Percentiles rank a stretch among this genome's conserved stretches.
These are phyloP conservation scores for Hibiscus syriacus DNA, from an alignment of 345 rosid genomes.

Conservation along the genomic window DNA sequence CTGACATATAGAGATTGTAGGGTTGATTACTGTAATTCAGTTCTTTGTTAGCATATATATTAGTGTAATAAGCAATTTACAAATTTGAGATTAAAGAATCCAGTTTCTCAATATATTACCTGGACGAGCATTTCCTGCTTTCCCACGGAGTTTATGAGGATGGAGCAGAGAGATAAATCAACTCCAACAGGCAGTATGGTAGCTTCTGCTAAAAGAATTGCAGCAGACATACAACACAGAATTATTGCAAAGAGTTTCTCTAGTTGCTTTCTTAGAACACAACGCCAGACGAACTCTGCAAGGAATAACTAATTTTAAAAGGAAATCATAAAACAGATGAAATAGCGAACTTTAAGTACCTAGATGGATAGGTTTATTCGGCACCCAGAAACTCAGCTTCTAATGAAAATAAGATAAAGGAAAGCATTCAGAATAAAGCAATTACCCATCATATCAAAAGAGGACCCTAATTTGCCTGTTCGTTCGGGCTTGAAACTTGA, in stretches of 20 bases:
- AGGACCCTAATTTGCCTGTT: constrained; percentile 41
- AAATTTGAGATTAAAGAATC: not conserved
- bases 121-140: constrained; percentile 45
- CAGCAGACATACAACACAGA: constrained; percentile 57
- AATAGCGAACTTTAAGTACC: too few species aligned
- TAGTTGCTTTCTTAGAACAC: constrained; percentile 44
- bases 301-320: too few species aligned
- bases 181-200: constrained; percentile 42
- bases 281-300: constrained; percentile 66
- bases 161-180: constrained; percentile 63
- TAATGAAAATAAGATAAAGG: too few species aligned
- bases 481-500: constrained; percentile 55
- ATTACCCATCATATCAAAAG: constrained; percentile 49
- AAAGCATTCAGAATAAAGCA: not conserved
- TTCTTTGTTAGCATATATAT: not conserved
- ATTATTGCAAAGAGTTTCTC: constrained; percentile 48
- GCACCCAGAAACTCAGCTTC: too few species aligned
- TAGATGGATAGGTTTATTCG: too few species aligned
- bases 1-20: not conserved
- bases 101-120: constrained; percentile 17
- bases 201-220: constrained; percentile 78
- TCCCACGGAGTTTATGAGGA: constrained; percentile 57
- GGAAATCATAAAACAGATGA: too few species aligned
- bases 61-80: not conserved
- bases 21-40: not conserved